Evolutionary conservation across 2,329 filamentous ascomycete species (phyloP).

Genomic region (Trichoderma asperellum): DNA sequence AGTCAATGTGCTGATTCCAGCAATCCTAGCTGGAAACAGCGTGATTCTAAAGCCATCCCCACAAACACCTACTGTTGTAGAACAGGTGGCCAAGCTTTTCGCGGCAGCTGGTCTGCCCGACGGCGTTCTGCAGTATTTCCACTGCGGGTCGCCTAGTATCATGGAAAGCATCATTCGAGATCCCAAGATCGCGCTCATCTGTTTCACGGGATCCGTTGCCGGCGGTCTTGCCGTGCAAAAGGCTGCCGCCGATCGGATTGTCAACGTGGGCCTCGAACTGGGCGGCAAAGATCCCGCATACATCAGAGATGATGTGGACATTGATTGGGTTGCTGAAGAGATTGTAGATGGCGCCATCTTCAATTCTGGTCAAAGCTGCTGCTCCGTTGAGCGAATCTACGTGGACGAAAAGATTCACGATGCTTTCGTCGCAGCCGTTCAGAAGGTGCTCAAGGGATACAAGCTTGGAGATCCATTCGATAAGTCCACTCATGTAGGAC

Average conservation of each 20-base stretch:
- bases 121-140: constrained; percentile 89
- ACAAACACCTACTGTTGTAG: constrained; percentile 89
- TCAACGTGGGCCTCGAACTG: constrained; percentile 86
- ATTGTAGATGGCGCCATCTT: constrained; percentile 96
- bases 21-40: constrained; percentile 85
- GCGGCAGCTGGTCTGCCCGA: constrained; percentile 77
- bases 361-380: constrained; percentile 98
- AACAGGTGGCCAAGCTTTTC: constrained; percentile 80
- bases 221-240: constrained; percentile 85
- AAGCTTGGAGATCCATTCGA: constrained; percentile 87
- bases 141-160: constrained; percentile 76
- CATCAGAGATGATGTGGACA: constrained; percentile 80
- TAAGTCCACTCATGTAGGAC: constrained; percentile 78
- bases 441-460: constrained; percentile 80
- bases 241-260: constrained; percentile 80
- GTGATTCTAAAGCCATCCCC: constrained; percentile 95
- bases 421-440: constrained; percentile 75
- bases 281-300: constrained; percentile 96
- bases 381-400: constrained; percentile 88
- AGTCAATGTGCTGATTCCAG: constrained; percentile 89
- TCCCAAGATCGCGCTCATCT: constrained; percentile 77
- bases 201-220: constrained; percentile 92
- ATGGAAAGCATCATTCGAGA: constrained; percentile 80
- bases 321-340: constrained; percentile 89
- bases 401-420: constrained; percentile 86